Evolutionary conservation across 805 yeast species (phyloP), one percentile per base, ranked within the genome.

Genomic region (Saccharomycopsis schoenii): DNA sequence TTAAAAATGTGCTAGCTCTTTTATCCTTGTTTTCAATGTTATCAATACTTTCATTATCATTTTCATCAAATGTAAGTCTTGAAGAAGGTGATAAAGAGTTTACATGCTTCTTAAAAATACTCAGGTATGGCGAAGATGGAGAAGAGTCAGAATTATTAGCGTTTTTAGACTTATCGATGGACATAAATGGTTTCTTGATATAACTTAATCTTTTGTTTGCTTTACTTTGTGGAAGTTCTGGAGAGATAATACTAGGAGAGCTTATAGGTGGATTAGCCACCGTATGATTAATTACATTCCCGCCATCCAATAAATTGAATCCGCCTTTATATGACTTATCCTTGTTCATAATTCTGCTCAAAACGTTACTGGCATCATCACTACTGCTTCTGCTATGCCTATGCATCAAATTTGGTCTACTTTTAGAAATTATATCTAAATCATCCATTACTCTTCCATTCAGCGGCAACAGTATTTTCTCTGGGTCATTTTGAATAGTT

Each of bases 401-500:
- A 17, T 19, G 39, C 15, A 34, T n/a, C 14, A 59, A 37, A 14
- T 55, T 24, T 6, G 47, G 57, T 37, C 21, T 61, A 36, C 29
- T 42, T 37, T 29, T 61, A 2, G 50, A 17, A 15, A 61, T 24
- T 11, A 61, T 24, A 12, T 58, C 59, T 34, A 58, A 56, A 56
- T 61, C 63, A 39, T 61, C 63, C 34, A 47, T 47, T 4, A 47
- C 52, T 25, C 52, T 47, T 5, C 52, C 52, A 9, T 34, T 24
- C 9, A 47, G 15, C 10, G 34, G 19, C 14, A 47, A 21, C 4
- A 12, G 12, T 3, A 25, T 17, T 2, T 21, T 47, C n/a, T 47
- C 52, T 1, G 52, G 52, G 4, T 47, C 52, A 47, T 47, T 47
- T 47, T 47, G 52, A 68, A 74, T 69, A 0, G 85, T 78, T 60